Evolutionary conservation across 345 rosid genomes (phyloP).

Genomic region (Dipteronia sinensis): DNA sequence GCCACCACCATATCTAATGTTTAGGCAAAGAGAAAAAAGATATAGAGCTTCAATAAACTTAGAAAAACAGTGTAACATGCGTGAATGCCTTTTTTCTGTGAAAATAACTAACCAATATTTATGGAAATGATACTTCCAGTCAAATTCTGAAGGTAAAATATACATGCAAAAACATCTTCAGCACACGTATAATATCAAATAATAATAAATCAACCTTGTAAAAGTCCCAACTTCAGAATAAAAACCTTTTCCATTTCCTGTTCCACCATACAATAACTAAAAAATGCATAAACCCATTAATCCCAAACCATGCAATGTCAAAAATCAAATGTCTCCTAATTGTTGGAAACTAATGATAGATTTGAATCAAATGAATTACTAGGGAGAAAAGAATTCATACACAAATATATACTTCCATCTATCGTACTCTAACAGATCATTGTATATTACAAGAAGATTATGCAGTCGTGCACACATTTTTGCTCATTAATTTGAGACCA

Average conservation of each 20-base stretch:
- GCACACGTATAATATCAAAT: background rate
- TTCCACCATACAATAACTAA: background rate
- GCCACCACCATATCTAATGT: background rate
- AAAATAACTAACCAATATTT: no score
- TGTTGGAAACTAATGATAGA: background rate
- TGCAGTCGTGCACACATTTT: background rate
- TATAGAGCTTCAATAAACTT: background rate
- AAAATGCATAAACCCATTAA: background rate
- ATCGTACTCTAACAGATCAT: background rate
- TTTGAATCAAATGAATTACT: background rate
- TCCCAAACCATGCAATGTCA: background rate
- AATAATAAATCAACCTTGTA: background rate
- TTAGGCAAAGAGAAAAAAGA: background rate
- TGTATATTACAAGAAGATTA: background rate
- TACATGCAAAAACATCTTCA: no score
- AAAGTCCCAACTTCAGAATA: background rate
- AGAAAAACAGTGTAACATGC: background rate
- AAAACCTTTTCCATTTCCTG: background rate
- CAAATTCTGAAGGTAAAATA: no score
- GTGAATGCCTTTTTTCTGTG: no score
- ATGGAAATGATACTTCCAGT: no score
- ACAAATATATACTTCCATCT: constrained; percentile 1
- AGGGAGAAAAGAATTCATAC: background rate
- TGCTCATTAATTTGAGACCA: background rate
- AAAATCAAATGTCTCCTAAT: background rate